Base-by-base conservation (phyloP, 345 rosid species). In the Geranium rotundifolium region DNA sequence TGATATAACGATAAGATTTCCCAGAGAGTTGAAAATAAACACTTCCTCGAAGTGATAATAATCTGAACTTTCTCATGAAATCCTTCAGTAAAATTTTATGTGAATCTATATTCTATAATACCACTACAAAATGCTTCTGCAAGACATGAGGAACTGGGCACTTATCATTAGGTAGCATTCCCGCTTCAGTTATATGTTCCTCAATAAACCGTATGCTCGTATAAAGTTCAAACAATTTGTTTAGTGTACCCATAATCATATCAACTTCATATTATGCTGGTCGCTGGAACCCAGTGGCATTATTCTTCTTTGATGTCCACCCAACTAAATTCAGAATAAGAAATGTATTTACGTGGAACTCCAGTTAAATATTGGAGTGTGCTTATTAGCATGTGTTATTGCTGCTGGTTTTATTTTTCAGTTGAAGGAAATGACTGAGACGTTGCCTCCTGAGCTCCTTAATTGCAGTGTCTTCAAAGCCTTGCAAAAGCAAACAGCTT, bases 391-490 rank as follows among this genome's bases (percentile, higher is more conserved):
- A 61, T 13, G 31, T 29, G 46, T 20, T 29, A 65, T 56, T 76
- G 61, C 63, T 60, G 23, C 54, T 56, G 20, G 50, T 76, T 56
- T 69, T 66, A 56, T 65, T 56, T 37, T 63, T 65, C 73, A 92
- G 98, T 69, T 92, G 73, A 85, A 78, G 76, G 85, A 80, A 68
- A 66, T 77, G 59, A 72, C 52, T 50, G 85, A 80, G 49, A 86
- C 81, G 49, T 63, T 84, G 72, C 93, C 91, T 29, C 73, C 83
- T 30, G 85, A 77, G 68, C 75, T 79, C 67, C 72, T 73, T 31
- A 73, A 74, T 55, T 75, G 69, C 12, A 91, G 84, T 71, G 76
- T 80, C 60, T 81, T 87, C 56, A 83, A 75, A 76, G 55, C 74
- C 13, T 71, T 89, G 67, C 78, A 73, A 18, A 68, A 76, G 62